Conservation (phyloP, 2,329 filamentous ascomycete genomes). For the Fusarium kyushuense region DNA sequence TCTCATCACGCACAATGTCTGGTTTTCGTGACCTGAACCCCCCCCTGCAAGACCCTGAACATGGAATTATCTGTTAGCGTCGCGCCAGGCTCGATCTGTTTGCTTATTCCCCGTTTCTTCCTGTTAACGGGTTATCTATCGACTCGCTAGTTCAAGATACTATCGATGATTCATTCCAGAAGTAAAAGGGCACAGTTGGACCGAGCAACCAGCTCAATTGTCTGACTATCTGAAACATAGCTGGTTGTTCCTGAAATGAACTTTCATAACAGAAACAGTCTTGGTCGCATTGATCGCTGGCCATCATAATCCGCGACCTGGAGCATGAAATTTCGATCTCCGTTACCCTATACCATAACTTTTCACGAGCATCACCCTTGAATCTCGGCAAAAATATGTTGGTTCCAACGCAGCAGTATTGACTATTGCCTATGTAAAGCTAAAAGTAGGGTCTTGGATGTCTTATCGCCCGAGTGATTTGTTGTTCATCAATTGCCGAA, state of each 20-base stretch:
- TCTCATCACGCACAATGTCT: neutral
- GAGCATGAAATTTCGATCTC: conserved; percentile 10
- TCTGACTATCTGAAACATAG: conserved; percentile 7
- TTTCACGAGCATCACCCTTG: neutral
- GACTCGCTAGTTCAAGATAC: conserved; percentile 7
- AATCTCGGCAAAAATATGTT: neutral
- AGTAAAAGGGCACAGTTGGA: conserved; percentile 1
- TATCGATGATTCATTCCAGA: conserved; percentile 31
- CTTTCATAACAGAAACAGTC: neutral
- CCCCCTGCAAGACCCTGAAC: conserved; percentile 41
- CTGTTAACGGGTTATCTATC: conserved; percentile 28
- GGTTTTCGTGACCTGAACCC: conserved; percentile 15
- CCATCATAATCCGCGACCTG: neutral
- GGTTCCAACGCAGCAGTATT: neutral
- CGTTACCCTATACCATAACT: conserved; percentile 14
- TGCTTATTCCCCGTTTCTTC: conserved; percentile 33
- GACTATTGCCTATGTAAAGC: neutral
- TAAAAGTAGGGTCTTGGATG: neutral
- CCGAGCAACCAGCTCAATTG: conserved; percentile 11
- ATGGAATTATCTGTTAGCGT: conserved; percentile 27
- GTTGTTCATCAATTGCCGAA: conserved; percentile 8
- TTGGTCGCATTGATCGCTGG: neutral
- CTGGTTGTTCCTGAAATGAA: conserved; percentile 2
- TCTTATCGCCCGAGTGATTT: neutral
- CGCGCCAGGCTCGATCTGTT: conserved; percentile 30